Evolutionary conservation across 331 rosid genomes (phyloP), one percentile per base, ranked within the genome.

Genomic region (Acacia concinna): DNA sequence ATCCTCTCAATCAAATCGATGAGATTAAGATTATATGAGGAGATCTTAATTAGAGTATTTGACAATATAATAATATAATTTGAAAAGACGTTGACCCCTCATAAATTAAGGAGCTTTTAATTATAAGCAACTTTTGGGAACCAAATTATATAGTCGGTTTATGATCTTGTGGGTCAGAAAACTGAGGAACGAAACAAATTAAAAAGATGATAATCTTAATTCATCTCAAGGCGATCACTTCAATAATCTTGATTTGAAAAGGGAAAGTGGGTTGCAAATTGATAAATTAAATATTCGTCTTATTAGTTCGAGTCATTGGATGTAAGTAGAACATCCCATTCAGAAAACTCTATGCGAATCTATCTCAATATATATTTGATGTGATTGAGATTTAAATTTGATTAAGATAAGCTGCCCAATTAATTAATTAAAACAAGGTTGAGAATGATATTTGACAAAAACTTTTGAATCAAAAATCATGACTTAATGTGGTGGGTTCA

Each of bases 241-340:
- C 51, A 23, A 51, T 51, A 13, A 51, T 51, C 12, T 68, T 62
- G 54, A 68, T 41, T 68, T 68, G 73, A 68, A 41, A 68, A 41
- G 34, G 51, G 11, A 41, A 41, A 27, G 21, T 6, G 68, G 80
- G 23, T 10, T 71, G 74, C 63, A 62, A 65, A 70, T 65, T 73
- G 85, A 68, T 28, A 59, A 60, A 80, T 62, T 30, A 30, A 62
- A 31, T 77, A 64, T 77, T 76, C 76, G 80, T 86, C 78, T 76
- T 41, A 75, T 81, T 80, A 30, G 27, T 78, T 72, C 41, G 20
- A 9, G 17, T 23, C 63, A 10, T 10, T 35, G 69, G 41, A 72
- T 75, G 85, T 30, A 56, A 85, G 88, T 84, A 75, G 83, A 83
- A 83, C 88, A 84, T 89, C 89, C 66, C 73, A 81, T 79, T 85